Evolutionary conservation across 2,329 filamentous ascomycete species (phyloP).

Genomic region (Immersiporthe knoxdaviesiana): DNA sequence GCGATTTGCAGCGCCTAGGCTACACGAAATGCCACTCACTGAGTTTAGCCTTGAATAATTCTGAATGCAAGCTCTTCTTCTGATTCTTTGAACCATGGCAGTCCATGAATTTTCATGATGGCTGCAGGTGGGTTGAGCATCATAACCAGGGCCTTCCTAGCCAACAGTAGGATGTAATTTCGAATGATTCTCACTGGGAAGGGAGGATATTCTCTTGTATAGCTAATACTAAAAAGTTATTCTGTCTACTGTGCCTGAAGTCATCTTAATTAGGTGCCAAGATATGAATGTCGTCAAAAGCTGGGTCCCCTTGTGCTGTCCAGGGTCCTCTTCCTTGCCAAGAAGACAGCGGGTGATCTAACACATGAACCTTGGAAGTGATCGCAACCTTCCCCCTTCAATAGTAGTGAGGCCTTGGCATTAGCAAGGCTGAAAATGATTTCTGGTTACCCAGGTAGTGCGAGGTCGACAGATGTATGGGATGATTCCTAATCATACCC

Average conservation of each 20-base stretch:
- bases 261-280: not conserved
- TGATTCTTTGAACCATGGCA: not conserved
- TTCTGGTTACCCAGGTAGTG: not conserved
- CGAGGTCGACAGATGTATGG: not conserved
- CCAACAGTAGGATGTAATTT: not conserved
- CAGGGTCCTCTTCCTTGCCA: not conserved
- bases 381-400: not conserved
- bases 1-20: not conserved
- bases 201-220: not conserved
- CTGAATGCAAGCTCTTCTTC: too few relatives aligned
- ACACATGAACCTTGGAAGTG: not conserved
- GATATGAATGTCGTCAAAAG: not conserved
- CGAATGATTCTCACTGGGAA: not conserved
- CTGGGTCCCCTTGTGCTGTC: not conserved
- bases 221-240: not conserved
- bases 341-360: not conserved
- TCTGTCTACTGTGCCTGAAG: too few relatives aligned
- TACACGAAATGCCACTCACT: not conserved
- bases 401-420: conserved; percentile 2
- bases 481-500: not conserved
- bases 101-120: not conserved
- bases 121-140: not conserved
- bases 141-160: not conserved
- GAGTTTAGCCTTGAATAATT: too few relatives aligned
- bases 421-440: not conserved